Percentiles rank a stretch among this genome's conserved stretches.
Conservation (phyloP, 1,284 basidiomycete species). For the Fomes fomentarius region DNA sequence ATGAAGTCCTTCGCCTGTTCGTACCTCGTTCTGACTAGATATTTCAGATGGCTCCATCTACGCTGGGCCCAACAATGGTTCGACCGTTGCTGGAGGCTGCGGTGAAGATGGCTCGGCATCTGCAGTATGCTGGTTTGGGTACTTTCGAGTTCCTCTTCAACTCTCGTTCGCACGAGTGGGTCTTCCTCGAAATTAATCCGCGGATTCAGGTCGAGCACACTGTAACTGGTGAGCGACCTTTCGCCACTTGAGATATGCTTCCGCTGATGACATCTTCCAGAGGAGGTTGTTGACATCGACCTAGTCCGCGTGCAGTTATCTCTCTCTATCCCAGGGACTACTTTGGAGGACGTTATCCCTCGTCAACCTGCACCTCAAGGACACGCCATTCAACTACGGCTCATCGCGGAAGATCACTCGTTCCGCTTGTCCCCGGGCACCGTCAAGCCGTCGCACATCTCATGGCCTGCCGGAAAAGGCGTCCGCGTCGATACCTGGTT, state of each 20-base stretch:
- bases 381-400: conserved; percentile 41
- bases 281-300: conserved; percentile 42
- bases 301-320: conserved; percentile 41
- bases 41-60: conserved; percentile 17
- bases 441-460: conserved; percentile 31
- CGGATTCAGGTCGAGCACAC: conserved; percentile 35
- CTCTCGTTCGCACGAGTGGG: conserved; percentile 10
- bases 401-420: conserved; percentile 42
- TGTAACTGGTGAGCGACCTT: conserved; percentile 41
- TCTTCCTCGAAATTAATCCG: conserved; percentile 24
- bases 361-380: conserved; percentile 22
- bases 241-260: too few species aligned
- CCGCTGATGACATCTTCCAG: conserved; percentile 24
- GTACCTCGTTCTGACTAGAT: background rate
- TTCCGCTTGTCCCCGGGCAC: conserved; percentile 41
- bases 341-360: conserved; percentile 10
- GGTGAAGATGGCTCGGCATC: conserved; percentile 18
- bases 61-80: conserved; percentile 1
- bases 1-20: too few species aligned
- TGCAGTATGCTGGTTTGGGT: conserved; percentile 17
- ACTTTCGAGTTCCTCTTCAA: conserved; percentile 24
- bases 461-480: conserved; percentile 42
- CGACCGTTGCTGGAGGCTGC: conserved; percentile 17
- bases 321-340: conserved; percentile 30
- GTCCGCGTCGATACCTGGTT: conserved; percentile 46